phyloP scores from a whole-genome alignment of 2,329 filamentous ascomycete genomes.

The Stenocarpella maydis region DNA sequence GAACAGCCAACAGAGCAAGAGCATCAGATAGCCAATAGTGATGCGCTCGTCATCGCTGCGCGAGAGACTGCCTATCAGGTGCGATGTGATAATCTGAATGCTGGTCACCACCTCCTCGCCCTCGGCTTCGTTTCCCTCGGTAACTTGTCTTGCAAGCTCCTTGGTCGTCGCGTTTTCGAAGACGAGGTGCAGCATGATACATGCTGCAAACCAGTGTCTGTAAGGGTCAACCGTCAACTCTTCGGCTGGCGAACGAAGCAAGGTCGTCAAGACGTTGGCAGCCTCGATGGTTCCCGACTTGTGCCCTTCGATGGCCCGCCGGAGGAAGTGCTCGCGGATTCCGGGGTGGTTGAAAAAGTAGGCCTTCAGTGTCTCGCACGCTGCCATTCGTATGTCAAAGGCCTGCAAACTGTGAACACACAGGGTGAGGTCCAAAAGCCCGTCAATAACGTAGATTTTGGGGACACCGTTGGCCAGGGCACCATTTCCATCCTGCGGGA shows the following conservation, averaged over 20 bases:
- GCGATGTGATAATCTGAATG: conserved; percentile 86
- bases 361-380: conserved; percentile 89
- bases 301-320: conserved; percentile 89
- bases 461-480: conserved; percentile 58
- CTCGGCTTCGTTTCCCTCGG: conserved; percentile 85
- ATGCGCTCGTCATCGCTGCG: conserved; percentile 80
- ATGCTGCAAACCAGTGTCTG: conserved; percentile 86
- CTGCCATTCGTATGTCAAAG: conserved; percentile 84
- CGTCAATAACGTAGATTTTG: conserved; percentile 91
- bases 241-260: conserved; percentile 73
- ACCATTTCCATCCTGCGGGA: conserved; percentile 49
- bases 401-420: conserved; percentile 70
- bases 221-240: conserved; percentile 80
- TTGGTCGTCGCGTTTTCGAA: conserved; percentile 84
- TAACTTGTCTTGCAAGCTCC: conserved; percentile 78
- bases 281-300: conserved; percentile 79
- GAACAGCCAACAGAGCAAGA: conserved; percentile 89
- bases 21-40: conserved; percentile 85
- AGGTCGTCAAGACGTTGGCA: conserved; percentile 85
- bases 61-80: conserved; percentile 82
- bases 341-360: conserved; percentile 86
- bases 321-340: conserved; percentile 85
- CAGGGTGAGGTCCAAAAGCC: conserved; percentile 83
- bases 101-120: conserved; percentile 96
- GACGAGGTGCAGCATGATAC: conserved; percentile 85